Conservation (phyloP, 179 eudicot genomes). For the Beta macrorhiza region DNA sequence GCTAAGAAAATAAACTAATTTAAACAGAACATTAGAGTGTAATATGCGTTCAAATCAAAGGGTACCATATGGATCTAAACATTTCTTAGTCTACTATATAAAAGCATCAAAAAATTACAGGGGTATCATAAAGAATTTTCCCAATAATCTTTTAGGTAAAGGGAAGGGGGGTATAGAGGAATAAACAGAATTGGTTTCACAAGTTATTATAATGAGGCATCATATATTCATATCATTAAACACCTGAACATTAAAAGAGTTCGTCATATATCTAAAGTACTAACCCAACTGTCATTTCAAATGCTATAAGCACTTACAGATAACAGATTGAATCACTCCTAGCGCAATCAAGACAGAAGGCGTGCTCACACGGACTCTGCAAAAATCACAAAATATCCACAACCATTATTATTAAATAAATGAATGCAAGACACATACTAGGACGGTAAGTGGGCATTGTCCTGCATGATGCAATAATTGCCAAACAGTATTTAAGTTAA, state of each 20-base stretch:
- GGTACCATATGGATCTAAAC: too few relatives aligned
- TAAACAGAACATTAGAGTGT: too few relatives aligned
- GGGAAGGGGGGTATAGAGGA: not conserved
- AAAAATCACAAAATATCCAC: constrained; percentile 30
- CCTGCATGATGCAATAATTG: not conserved
- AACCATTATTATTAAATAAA: not conserved
- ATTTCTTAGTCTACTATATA: too few relatives aligned
- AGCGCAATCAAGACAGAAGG: constrained; percentile 94
- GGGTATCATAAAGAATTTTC: too few relatives aligned
- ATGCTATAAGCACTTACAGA: constrained; percentile 61
- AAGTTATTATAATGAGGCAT: not conserved
- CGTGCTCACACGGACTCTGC: constrained; percentile 99
- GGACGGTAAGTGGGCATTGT: not conserved
- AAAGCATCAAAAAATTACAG: too few relatives aligned
- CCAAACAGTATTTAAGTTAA: not conserved
- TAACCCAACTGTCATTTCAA: not conserved
- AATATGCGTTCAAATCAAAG: too few relatives aligned
- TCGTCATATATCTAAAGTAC: not conserved
- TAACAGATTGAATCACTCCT: constrained; percentile 95
- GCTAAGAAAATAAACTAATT: too few relatives aligned
- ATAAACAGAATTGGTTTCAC: not conserved
- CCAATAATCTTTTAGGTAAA: not conserved
- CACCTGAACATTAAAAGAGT: not conserved
- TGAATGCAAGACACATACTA: not conserved
- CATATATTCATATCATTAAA: not conserved